These are phyloP conservation scores for Ophiostoma pallidulum DNA, from an alignment of 2,329 filamentous ascomycete species.

Conservation along the genomic window DNA sequence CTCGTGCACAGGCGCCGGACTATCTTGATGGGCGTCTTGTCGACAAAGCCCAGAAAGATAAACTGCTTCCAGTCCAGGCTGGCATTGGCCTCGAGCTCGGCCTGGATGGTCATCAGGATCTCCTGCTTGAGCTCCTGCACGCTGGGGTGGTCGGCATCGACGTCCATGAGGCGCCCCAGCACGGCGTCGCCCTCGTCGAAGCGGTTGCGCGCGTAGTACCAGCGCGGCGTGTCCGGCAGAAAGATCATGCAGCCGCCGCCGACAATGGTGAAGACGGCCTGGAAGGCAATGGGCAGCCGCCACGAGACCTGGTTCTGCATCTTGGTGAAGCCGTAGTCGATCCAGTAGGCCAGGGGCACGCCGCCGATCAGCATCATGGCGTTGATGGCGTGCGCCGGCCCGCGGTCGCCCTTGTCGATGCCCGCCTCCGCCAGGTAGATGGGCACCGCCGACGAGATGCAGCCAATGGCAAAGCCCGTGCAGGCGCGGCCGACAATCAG, in stretches of 20 bases:
- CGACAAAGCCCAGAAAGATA: not conserved
- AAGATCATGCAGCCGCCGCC: constrained; percentile 15
- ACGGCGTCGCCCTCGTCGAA: constrained; percentile 3
- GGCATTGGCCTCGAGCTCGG: constrained; percentile 1
- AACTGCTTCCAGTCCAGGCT: constrained; percentile 3
- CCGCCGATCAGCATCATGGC: constrained; percentile 4
- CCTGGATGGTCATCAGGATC: constrained; percentile 1
- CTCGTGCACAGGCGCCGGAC: not conserved
- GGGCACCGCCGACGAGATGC: constrained; percentile 1
- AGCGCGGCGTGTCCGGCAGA: constrained; percentile 16
- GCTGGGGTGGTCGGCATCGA: not conserved
- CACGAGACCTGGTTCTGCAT: not conserved
- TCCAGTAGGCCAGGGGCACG: constrained; percentile 3
- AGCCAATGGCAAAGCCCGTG: constrained; percentile 6
- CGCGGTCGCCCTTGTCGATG: not conserved
- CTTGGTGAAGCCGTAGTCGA: constrained; percentile 1
- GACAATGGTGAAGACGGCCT: constrained; percentile 8
- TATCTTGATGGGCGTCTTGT: not conserved
- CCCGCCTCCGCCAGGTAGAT: constrained; percentile 1
- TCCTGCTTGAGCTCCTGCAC: not conserved
- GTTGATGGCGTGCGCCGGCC: constrained; percentile 1
- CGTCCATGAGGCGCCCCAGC: not conserved
- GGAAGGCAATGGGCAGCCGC: not conserved
- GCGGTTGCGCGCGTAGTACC: constrained; percentile 6
- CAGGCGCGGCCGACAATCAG: not conserved